A percentile compares a stretch with the other conserved stretches of the same genome.
Conservation (phyloP, 805 yeast species). For the Ogataea neopini region DNA sequence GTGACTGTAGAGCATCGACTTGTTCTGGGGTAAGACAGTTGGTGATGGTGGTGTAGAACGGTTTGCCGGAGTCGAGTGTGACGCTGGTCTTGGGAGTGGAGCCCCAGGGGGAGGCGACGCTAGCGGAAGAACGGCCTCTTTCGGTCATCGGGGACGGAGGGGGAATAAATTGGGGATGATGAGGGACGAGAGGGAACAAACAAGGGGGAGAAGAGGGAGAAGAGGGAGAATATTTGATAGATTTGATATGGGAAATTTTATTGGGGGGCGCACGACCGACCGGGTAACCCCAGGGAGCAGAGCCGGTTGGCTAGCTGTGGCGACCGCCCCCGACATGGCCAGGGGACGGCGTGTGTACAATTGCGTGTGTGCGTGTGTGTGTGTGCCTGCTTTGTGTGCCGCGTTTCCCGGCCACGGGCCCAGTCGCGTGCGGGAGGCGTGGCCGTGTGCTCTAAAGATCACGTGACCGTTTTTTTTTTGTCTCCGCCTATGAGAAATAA, state of each 20-base stretch:
- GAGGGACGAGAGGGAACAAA: background rate
- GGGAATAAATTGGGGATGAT: background rate
- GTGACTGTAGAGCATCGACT: conserved; percentile 66
- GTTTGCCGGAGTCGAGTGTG: conserved; percentile 16
- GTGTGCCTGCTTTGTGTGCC: too few relatives aligned
- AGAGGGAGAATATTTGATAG: too few relatives aligned
- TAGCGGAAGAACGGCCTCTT: conserved; percentile 17
- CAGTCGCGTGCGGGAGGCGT: too few relatives aligned
- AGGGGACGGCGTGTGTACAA: too few relatives aligned
- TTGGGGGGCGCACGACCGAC: background rate
- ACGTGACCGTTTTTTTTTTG: too few relatives aligned
- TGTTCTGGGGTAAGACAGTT: conserved; percentile 69
- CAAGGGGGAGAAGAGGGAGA: background rate
- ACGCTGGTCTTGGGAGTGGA: conserved; percentile 11
- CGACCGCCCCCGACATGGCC: too few relatives aligned
- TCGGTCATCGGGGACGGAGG: background rate
- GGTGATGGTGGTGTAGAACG: conserved; percentile 19
- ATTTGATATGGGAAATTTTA: background rate
- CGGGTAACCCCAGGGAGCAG: too few relatives aligned
- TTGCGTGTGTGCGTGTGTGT: too few relatives aligned
- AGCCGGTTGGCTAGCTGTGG: too few relatives aligned
- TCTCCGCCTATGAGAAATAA: background rate
- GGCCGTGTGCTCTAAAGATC: too few relatives aligned
- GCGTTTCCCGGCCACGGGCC: too few relatives aligned
- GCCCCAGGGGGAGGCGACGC: conserved; percentile 17